Base-by-base conservation (phyloP, 345 rosid species). In the Bruguiera gymnorhiza region DNA sequence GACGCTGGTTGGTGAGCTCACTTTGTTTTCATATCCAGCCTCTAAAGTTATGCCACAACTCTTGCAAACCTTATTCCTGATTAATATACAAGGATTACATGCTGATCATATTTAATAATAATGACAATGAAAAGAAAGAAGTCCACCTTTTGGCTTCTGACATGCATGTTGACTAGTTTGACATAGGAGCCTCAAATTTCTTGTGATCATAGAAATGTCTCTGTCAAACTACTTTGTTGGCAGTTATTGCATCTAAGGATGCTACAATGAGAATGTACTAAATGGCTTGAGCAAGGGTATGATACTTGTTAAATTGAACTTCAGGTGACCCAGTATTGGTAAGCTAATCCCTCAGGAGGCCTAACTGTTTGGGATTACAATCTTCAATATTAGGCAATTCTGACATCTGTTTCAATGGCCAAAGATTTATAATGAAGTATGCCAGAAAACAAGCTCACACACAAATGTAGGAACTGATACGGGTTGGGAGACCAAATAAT, bases 1-100 rank as follows among this genome's bases (percentile, higher is more conserved):
- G 89, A 85, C 59, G 69, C 78, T 77, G 89, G 77, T 2, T 89
- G 96, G 90, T 86, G 74, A 75, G 73, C 76, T 75, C 57, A 46
- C 63, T 48, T 57, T 55, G 62, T 39, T 56, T 60, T 24, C 63
- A 6, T 72, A 68, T 52, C 39, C 53, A 39, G 39, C 61, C 31
- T 53, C 2, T 21, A 52, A 32, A 67, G 24, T 39, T 39, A 39
- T 15, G 48, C 16, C 48, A 39, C 48, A 39, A 39, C 48, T 23
- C 10, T 10, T n/a, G 27, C 27, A 55, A 29, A 55, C 23, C 4
- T 55, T 55, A 16, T 9, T 55, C 29, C 59, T 23, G 59, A 23
- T 21, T 55, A 26, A 23, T 55, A 23, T 55, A 8, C 27, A 21
- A 23, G 59, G 30, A 55, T n/a, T n/a, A 23, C 59, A 55, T 23